Conservation (phyloP, 1,284 basidiomycete species). For the Chondrostereum purpureum region DNA sequence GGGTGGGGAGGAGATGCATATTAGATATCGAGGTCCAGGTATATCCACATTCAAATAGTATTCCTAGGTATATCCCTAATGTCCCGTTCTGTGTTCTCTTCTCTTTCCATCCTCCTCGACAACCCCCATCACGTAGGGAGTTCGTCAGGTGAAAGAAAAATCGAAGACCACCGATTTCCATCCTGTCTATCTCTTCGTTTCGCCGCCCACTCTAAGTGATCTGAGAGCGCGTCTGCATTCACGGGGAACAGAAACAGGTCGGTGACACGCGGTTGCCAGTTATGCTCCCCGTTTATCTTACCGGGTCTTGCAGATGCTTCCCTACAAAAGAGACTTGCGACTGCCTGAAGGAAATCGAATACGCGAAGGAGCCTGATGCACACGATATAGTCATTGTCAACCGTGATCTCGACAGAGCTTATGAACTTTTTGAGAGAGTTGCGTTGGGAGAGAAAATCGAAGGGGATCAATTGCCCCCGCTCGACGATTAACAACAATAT, state of each 20-base stretch:
- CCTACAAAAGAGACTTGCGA: conserved; percentile 71
- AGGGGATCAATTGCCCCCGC: conserved; percentile 50
- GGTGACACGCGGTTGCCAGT: neutral
- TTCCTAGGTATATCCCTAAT: neutral
- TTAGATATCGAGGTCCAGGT: conserved; percentile 97
- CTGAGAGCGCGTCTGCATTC: conserved; percentile 68
- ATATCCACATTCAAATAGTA: conserved; percentile 21
- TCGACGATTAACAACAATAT: conserved; percentile 41
- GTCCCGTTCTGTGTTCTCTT: too few relatives aligned
- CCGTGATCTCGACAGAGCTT: conserved; percentile 84
- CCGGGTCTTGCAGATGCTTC: conserved; percentile 45
- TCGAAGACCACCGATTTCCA: conserved; percentile 51
- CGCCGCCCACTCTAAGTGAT: conserved; percentile 72
- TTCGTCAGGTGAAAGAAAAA: conserved; percentile 74
- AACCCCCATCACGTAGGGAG: conserved; percentile 51
- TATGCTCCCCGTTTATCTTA: neutral
- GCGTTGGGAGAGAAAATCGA: conserved; percentile 57
- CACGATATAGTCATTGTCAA: conserved; percentile 91
- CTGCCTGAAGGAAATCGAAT: conserved; percentile 83
- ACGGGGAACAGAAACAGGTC: conserved; percentile 79
- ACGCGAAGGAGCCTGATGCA: conserved; percentile 68
- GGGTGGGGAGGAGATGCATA: conserved; percentile 72
- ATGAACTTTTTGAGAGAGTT: conserved; percentile 61
- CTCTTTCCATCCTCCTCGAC: conserved; percentile 1
- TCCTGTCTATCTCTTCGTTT: conserved; percentile 91